Percentiles rank a stretch among this genome's conserved stretches.
These are phyloP conservation scores for Breviolum minutum DNA, from an alignment of 73 alveolate genomes.

Conservation along the genomic window DNA sequence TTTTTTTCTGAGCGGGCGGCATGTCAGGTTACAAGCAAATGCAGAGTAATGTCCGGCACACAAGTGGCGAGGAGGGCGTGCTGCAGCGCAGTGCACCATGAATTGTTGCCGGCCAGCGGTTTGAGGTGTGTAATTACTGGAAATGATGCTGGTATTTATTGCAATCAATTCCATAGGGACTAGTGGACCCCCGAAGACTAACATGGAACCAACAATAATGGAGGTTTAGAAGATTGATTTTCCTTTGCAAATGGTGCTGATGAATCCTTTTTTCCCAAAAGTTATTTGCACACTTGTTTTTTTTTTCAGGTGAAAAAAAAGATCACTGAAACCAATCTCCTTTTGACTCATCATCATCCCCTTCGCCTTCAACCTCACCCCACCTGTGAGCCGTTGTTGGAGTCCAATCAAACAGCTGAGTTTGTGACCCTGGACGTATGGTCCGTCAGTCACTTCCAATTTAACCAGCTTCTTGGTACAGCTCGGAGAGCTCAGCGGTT, in stretches of 20 bases:
- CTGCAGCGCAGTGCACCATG: no score
- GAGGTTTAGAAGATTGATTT: no score
- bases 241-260: no score
- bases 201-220: background rate
- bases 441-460: conserved; percentile 87
- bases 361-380: background rate
- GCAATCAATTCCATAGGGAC: no score
- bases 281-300: background rate
- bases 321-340: background rate
- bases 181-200: background rate
- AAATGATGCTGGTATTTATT: no score
- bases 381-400: background rate
- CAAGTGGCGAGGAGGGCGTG: no score
- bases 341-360: background rate
- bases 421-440: conserved; percentile 81
- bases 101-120: no score
- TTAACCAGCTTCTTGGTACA: conserved; percentile 61
- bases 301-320: no score
- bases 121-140: no score
- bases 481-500: conserved; percentile 9
- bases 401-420: background rate
- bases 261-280: background rate
- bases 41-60: conserved; percentile 31
- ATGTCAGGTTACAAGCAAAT: conserved; percentile 37
- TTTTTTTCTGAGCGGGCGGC: background rate